Percentiles rank a stretch among this genome's conserved stretches.
phyloP scores from a whole-genome alignment of 1,284 basidiomycete species.

The Puccinia novopanici region DNA sequence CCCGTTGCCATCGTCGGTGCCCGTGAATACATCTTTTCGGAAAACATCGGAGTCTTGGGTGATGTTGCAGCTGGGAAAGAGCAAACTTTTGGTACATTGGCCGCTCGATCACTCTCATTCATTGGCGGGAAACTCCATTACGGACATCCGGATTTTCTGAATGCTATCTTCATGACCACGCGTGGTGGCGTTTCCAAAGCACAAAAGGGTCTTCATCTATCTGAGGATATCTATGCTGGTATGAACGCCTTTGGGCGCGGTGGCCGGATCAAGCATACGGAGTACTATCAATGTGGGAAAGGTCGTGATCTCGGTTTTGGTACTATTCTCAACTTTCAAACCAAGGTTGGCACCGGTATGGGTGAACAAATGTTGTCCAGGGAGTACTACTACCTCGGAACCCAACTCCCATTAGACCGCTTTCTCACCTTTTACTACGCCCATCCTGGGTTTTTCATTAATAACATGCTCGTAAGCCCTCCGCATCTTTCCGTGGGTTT shows the following conservation, averaged over 20 bases:
- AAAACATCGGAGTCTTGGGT: slow-evolving; percentile 98
- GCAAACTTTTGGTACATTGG: slow-evolving; percentile 97
- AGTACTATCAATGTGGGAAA: slow-evolving; percentile 89
- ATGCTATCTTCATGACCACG: slow-evolving; percentile 96
- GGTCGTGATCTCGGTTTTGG: slow-evolving; percentile 98
- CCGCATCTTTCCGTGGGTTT: neutral
- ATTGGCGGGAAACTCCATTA: slow-evolving; percentile 99
- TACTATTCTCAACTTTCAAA: slow-evolving; percentile 98
- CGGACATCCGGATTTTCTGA: slow-evolving; percentile 98
- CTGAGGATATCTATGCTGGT: slow-evolving; percentile 99
- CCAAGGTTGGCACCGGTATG: slow-evolving; percentile 99
- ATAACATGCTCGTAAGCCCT: slow-evolving; percentile 79
- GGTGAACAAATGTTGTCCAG: slow-evolving; percentile 98
- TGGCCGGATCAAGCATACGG: slow-evolving; percentile 96
- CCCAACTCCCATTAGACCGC: slow-evolving; percentile 95
- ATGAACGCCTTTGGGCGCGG: slow-evolving; percentile 98
- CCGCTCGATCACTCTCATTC: slow-evolving; percentile 90
- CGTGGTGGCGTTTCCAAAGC: slow-evolving; percentile 98
- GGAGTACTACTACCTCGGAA: slow-evolving; percentile 98
- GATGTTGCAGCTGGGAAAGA: slow-evolving; percentile 99
- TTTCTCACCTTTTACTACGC: slow-evolving; percentile 99
- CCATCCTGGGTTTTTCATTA: slow-evolving; percentile 99
- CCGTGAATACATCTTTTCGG: slow-evolving; percentile 99
- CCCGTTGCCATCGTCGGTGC: slow-evolving; percentile 98
- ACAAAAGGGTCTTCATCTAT: slow-evolving; percentile 95